Evolutionary conservation across 768 basidiomycete genomes (phyloP).

Genomic region (Ramaria rubella): DNA sequence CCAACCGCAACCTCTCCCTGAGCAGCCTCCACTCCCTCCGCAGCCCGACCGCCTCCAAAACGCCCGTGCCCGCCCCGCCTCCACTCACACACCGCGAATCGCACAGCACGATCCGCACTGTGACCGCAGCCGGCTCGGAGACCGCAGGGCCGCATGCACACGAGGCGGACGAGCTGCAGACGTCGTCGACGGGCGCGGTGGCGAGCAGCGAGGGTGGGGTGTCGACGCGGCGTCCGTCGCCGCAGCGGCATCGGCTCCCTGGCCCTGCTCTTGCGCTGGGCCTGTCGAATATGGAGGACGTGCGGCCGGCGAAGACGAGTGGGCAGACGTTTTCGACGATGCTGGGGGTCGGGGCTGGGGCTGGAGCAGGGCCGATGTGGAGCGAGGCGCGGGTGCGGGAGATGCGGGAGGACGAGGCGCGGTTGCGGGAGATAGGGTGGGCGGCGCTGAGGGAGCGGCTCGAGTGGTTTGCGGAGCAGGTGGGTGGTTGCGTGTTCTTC

Average conservation of each 20-base stretch:
- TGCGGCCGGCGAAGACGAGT: neutral
- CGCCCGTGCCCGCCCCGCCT: constrained; percentile 24
- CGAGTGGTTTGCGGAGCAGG: constrained; percentile 59
- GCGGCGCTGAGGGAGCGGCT: constrained; percentile 46
- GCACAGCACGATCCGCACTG: constrained; percentile 63
- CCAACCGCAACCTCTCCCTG: no score
- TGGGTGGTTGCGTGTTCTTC: constrained; percentile 24
- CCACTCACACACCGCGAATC: constrained; percentile 36
- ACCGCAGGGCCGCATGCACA: neutral
- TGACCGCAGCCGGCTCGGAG: constrained; percentile 23
- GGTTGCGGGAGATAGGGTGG: constrained; percentile 53
- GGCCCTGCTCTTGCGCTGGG: neutral
- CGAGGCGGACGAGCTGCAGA: neutral
- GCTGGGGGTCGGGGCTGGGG: no score
- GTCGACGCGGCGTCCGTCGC: constrained; percentile 5
- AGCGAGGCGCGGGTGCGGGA: neutral
- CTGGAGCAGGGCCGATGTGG: neutral
- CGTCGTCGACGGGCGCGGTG: neutral
- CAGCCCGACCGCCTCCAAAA: neutral
- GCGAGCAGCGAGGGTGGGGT: neutral
- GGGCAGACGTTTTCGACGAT: neutral
- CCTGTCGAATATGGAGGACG: constrained; percentile 3
- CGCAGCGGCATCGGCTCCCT: neutral
- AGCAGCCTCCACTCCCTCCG: constrained; percentile 24
- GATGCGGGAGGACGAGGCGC: neutral